Evolutionary conservation across 257 asterid species (phyloP), one percentile per base, ranked within the genome.

Genomic region (Solanum raphanifolium): DNA sequence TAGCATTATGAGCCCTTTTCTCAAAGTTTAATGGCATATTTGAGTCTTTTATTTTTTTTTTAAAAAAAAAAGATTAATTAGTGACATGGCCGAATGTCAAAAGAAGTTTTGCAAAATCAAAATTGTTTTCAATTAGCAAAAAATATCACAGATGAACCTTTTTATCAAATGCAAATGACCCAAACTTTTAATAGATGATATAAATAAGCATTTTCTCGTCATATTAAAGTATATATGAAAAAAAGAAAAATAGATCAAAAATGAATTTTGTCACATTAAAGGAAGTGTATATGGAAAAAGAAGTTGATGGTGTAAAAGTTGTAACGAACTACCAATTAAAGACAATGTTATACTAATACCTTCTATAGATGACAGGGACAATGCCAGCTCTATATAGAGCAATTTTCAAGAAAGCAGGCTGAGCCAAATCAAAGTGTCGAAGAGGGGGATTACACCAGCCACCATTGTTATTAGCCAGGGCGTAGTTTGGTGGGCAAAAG

Each of bases 401-500:
- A 21, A 94, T 92, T 52, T 86, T 86, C 39, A 90, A 89, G 36
- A 94, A 94, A 34, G 89, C 90, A 4, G 96, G 94, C 89, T 94
- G 87, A 4, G 96, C 92, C 29, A 92, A 55, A 82, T 94, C 95
- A 29, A 94, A 94, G 65, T 94, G 94, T 2, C 88, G 93, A 39
- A 92, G 95, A 31, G 93, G 96, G 2, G 95, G 95, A 86, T 92
- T 94, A 86, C 96, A 92, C 94, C 95, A 92, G 7, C 95, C 95
- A 29, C 95, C 96, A 52, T 88, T 88, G 89, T 92, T 75, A 86
- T 87, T 91, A 38, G 95, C 87, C 35, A 91, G 89, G 3, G 93
- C 96, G 29, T 88, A 89, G 72, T 93, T 93, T 3, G 96, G 96
- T 9, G 96, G 96, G 84, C 95, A 94, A 58, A 94, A 92, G 23